Conservation (phyloP, 345 rosid species). For the Passiflora organensis region DNA sequence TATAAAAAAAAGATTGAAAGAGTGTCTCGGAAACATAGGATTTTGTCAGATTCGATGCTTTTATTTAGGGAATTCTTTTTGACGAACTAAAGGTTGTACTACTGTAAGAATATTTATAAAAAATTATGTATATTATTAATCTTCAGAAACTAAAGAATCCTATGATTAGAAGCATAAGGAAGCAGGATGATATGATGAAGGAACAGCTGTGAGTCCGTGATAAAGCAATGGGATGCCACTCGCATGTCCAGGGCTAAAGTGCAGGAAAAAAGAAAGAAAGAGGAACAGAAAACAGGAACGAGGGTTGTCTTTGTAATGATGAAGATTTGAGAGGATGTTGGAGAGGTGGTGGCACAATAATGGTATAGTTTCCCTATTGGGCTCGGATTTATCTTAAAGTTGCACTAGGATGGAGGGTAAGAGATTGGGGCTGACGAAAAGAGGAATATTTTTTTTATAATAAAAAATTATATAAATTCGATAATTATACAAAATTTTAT, state of each 20-base stretch:
- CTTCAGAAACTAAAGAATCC: constrained; percentile 3
- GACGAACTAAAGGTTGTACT: too few species aligned
- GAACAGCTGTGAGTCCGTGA: constrained; percentile 8
- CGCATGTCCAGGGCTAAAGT: not conserved
- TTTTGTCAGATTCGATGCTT: not conserved
- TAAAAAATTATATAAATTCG: too few species aligned
- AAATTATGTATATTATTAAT: too few species aligned
- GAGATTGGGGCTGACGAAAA: too few species aligned
- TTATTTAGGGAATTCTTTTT: not conserved
- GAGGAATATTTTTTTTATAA: too few species aligned
- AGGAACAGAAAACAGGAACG: too few species aligned
- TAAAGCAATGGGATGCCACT: not conserved
- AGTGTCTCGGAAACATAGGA: too few species aligned
- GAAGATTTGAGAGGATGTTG: constrained; percentile 14
- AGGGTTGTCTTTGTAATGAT: constrained; percentile 14
- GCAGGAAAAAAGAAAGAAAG: not conserved
- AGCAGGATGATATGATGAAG: not conserved
- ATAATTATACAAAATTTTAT: too few species aligned
- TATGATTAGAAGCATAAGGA: constrained; percentile 8
- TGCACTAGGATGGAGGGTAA: too few species aligned
- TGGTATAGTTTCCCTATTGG: constrained; percentile 1
- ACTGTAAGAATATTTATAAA: too few species aligned
- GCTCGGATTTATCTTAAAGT: too few species aligned
- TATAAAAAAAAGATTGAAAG: not conserved
- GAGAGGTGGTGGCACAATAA: constrained; percentile 3